These are phyloP conservation scores for Persicaria tinctoria DNA, from an alignment of 148 eudicot species.

Conservation along the genomic window DNA sequence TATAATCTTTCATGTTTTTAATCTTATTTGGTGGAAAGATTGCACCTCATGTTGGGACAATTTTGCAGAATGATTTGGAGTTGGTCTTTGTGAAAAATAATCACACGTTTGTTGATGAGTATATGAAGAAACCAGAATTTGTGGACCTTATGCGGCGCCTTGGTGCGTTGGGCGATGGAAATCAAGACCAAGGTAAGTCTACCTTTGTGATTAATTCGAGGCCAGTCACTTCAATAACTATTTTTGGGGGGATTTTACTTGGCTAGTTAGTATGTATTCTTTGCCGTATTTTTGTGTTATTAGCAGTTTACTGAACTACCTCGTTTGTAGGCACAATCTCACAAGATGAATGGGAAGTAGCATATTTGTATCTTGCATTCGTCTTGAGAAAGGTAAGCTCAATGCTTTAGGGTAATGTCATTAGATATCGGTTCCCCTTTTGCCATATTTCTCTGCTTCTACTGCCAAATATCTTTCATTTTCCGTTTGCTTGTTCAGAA, in stretches of 20 bases:
- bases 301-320: not conserved
- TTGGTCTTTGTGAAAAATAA: slow-evolving; percentile 85
- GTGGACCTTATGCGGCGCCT: slow-evolving; percentile 87
- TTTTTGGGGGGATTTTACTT: too few species aligned
- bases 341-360: slow-evolving; percentile 96
- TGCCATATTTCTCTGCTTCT: not conserved
- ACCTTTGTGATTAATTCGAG: not conserved
- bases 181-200: slow-evolving; percentile 69
- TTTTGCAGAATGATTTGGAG: slow-evolving; percentile 79
- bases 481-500: slow-evolving; percentile 34
- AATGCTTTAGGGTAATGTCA: not conserved
- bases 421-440: not conserved
- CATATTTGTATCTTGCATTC: slow-evolving; percentile 75
- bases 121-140: slow-evolving; percentile 75
- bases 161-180: slow-evolving; percentile 95
- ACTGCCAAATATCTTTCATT: not conserved
- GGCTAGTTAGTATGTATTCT: not conserved
- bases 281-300: not conserved
- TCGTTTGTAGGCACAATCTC: slow-evolving; percentile 66
- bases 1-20: too few species aligned
- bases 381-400: slow-evolving; percentile 76
- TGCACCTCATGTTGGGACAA: not conserved
- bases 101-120: slow-evolving; percentile 79
- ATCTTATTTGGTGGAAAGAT: too few species aligned
- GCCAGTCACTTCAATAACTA: too few species aligned